A percentile compares a stretch with the other conserved stretches of the same genome.
These are phyloP conservation scores for Syzygium oleosum DNA, from an alignment of 345 rosid genomes.

Conservation along the genomic window DNA sequence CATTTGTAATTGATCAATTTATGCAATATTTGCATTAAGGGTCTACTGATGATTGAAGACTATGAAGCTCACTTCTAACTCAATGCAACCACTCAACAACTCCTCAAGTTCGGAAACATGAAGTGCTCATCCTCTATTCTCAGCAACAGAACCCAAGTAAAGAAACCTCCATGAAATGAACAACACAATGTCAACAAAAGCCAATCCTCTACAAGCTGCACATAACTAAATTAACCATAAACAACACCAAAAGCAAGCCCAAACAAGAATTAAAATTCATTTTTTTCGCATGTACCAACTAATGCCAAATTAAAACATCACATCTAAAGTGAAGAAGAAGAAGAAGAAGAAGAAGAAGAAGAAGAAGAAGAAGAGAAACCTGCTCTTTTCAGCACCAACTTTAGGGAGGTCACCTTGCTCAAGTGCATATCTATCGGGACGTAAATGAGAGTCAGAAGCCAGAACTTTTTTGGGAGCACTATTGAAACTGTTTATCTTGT, in stretches of 20 bases:
- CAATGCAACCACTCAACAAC: conserved; percentile 65
- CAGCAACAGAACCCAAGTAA: conserved; percentile 75
- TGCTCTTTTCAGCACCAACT: conserved; percentile 26
- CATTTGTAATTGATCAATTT: neutral
- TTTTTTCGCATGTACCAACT: neutral
- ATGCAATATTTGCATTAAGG: neutral
- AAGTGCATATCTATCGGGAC: conserved; percentile 22
- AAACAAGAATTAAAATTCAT: neutral
- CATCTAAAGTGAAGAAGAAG: neutral
- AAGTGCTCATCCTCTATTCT: conserved; percentile 64
- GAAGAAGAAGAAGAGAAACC: too few species aligned
- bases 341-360: too few species aligned
- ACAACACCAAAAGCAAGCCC: neutral
- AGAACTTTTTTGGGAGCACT: conserved; percentile 21
- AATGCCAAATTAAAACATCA: neutral
- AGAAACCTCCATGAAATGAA: conserved; percentile 33
- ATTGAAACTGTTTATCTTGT: conserved; percentile 24
- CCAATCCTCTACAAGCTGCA: neutral
- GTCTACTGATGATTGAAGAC: neutral
- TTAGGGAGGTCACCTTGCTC: conserved; percentile 20
- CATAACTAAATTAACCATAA: neutral
- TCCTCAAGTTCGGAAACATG: conserved; percentile 67
- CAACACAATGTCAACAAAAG: neutral
- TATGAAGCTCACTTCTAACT: conserved; percentile 69
- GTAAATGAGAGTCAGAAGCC: conserved; percentile 26